A percentile compares a stretch with the other conserved stretches of the same genome.
Evolutionary conservation across 148 eudicot species (phyloP).

Genomic region (Vaccinium darrowii): DNA sequence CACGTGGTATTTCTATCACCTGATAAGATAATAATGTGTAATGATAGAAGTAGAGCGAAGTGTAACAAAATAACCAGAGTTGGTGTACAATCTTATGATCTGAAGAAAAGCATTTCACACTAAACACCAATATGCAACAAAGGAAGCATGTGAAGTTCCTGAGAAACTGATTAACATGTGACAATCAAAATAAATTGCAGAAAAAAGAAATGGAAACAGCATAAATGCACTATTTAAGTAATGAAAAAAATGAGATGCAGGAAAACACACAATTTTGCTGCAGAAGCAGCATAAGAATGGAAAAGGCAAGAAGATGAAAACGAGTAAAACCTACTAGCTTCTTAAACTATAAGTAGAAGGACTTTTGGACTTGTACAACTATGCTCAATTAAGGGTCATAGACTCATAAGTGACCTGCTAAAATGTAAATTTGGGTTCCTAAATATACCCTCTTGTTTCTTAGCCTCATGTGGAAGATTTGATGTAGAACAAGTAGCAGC

Average conservation of each 20-base stretch:
- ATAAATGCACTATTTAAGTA: neutral
- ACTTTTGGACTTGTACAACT: neutral
- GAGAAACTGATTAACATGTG: neutral
- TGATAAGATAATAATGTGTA: constrained; percentile 20
- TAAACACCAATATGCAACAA: neutral
- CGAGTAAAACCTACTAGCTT: neutral
- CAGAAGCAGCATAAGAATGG: neutral
- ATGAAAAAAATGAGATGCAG: neutral
- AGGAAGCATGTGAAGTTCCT: neutral
- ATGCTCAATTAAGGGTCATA: neutral
- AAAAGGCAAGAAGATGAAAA: neutral
- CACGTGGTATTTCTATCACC: constrained; percentile 90
- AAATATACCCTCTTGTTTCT: neutral
- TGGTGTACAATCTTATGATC: neutral
- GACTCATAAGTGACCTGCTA: no score
- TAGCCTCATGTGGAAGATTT: neutral
- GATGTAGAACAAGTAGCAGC: no score
- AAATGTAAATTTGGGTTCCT: neutral
- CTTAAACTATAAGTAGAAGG: neutral
- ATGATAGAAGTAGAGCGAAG: neutral
- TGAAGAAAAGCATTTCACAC: neutral
- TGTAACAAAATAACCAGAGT: neutral
- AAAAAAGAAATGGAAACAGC: neutral
- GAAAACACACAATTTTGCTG: neutral
- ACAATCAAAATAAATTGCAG: neutral